These are phyloP conservation scores for Emiliania huxleyi DNA, from an alignment of 78 protist genomes.

Conservation along the genomic window DNA sequence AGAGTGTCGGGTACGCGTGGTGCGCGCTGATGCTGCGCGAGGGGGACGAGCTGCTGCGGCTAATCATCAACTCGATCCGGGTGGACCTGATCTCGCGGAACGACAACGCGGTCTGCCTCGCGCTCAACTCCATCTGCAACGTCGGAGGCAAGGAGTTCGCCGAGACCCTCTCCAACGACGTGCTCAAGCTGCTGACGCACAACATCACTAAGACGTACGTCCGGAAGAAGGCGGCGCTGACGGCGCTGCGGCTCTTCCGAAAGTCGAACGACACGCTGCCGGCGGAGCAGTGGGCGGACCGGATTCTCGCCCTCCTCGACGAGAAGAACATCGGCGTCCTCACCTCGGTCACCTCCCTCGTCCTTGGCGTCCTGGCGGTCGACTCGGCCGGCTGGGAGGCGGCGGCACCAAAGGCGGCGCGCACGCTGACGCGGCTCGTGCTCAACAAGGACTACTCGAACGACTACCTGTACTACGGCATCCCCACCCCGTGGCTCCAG, in stretches of 20 bases:
- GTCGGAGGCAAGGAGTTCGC: slow-evolving; percentile 93
- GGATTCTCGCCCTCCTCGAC: slow-evolving; percentile 66
- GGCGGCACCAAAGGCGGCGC: slow-evolving; percentile 40
- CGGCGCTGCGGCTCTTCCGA: slow-evolving; percentile 89
- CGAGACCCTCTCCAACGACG: slow-evolving; percentile 80
- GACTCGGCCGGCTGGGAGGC: slow-evolving; percentile 21
- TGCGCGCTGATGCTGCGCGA: slow-evolving; percentile 83
- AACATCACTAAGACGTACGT: slow-evolving; percentile 7
- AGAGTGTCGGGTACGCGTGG: slow-evolving; percentile 90
- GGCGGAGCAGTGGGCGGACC: neutral
- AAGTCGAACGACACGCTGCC: slow-evolving; percentile 59
- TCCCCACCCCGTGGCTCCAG: slow-evolving; percentile 93
- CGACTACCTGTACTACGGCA: slow-evolving; percentile 89
- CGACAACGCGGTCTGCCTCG: neutral
- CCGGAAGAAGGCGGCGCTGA: slow-evolving; percentile 88
- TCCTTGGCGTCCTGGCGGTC: slow-evolving; percentile 59
- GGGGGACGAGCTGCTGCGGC: slow-evolving; percentile 85
- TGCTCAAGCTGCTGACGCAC: slow-evolving; percentile 69
- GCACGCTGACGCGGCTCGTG: slow-evolving; percentile 51
- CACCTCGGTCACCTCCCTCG: slow-evolving; percentile 66
- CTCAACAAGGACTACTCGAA: slow-evolving; percentile 51
- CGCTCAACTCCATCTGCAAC: slow-evolving; percentile 76
- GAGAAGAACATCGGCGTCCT: slow-evolving; percentile 76
- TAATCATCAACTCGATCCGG: slow-evolving; percentile 86
- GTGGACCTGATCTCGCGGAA: slow-evolving; percentile 67